Percentiles rank a stretch among this genome's conserved stretches.
Conservation (phyloP, 352 stramenopile species). For the Phytopythium sindhum region DNA sequence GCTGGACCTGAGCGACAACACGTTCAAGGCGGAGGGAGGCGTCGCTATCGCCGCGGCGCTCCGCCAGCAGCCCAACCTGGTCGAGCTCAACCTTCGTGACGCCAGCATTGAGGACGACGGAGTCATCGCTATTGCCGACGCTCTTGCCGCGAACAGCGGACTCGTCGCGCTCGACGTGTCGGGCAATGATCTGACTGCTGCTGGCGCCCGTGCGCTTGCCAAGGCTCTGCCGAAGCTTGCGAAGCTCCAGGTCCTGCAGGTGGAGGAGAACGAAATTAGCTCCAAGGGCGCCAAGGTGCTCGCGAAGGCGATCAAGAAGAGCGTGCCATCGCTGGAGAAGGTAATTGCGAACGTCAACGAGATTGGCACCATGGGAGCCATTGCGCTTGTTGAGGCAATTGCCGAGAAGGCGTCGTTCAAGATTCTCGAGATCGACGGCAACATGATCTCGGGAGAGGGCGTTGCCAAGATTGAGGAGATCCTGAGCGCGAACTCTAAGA, state of each 20-base stretch:
- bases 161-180: conserved; percentile 89
- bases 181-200: conserved; percentile 88
- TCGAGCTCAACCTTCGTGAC: conserved; percentile 89
- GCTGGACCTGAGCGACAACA: conserved; percentile 94
- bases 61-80: conserved; percentile 54
- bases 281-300: conserved; percentile 79
- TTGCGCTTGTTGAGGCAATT: conserved; percentile 69
- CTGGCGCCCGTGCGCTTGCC: conserved; percentile 53
- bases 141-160: conserved; percentile 33
- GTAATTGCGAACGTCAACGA: conserved; percentile 88
- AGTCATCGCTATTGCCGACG: conserved; percentile 75
- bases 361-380: conserved; percentile 84
- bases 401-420: conserved; percentile 48
- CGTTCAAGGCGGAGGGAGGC: conserved; percentile 86
- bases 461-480: conserved; percentile 50
- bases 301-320: conserved; percentile 59
- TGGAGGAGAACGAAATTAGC: conserved; percentile 94
- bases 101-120: conserved; percentile 90
- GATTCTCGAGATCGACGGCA: conserved; percentile 75
- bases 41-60: conserved; percentile 86
- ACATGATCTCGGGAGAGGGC: conserved; percentile 71
- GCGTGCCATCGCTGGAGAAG: conserved; percentile 57
- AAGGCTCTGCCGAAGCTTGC: conserved; percentile 34
- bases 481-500: conserved; percentile 50
- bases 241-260: conserved; percentile 77